These are phyloP conservation scores for Candida sojae DNA, from an alignment of 1,139 yeast genomes.

Conservation along the genomic window DNA sequence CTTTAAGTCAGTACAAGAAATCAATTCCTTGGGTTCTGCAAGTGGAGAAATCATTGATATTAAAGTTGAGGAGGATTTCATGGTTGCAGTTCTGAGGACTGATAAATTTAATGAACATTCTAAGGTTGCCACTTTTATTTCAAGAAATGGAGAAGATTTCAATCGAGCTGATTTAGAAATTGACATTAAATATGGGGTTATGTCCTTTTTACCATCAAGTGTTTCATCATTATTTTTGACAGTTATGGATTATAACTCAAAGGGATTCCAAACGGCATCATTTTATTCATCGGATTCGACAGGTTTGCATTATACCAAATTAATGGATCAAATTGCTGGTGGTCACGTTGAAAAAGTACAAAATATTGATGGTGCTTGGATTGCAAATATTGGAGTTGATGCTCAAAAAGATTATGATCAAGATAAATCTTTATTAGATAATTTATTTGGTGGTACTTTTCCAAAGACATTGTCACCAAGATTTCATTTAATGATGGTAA, in stretches of 20 bases:
- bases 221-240: slow-evolving; percentile 57
- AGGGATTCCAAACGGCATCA: slow-evolving; percentile 23
- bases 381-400: slow-evolving; percentile 46
- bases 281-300: slow-evolving; percentile 63
- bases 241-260: slow-evolving; percentile 36
- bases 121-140: slow-evolving; percentile 50
- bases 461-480: slow-evolving; percentile 21
- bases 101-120: slow-evolving; percentile 49
- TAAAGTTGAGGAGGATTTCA: slow-evolving; percentile 50
- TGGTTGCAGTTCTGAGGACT: slow-evolving; percentile 51
- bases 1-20: slow-evolving; percentile 38
- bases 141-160: slow-evolving; percentile 59
- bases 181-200: slow-evolving; percentile 44
- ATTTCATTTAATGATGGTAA: slow-evolving; percentile 68
- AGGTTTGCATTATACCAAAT: slow-evolving; percentile 55
- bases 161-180: slow-evolving; percentile 52
- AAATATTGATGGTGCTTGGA: slow-evolving; percentile 71
- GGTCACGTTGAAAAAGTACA: slow-evolving; percentile 53
- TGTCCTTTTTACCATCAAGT: slow-evolving; percentile 57
- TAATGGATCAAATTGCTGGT: slow-evolving; percentile 45
- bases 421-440: slow-evolving; percentile 26
- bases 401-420: slow-evolving; percentile 17
- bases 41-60: slow-evolving; percentile 48
- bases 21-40: slow-evolving; percentile 25
- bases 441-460: slow-evolving; percentile 27